A percentile compares a stretch with the other conserved stretches of the same genome.
Conservation (phyloP, 768 basidiomycete genomes). For the Leucosporidium creatinivorum region DNA sequence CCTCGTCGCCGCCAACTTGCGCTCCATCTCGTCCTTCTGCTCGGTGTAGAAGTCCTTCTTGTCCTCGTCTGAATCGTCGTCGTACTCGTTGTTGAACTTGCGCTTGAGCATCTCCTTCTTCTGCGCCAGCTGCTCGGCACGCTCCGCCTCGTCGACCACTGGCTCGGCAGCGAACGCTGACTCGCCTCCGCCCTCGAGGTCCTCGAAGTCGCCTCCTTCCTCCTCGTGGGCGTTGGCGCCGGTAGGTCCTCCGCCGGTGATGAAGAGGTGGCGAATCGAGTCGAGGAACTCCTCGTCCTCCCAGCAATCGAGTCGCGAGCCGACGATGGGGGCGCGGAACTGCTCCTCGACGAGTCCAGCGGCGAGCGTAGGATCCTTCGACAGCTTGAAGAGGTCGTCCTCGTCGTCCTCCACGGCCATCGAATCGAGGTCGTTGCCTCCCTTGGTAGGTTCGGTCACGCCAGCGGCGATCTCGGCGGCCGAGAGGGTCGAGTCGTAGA, state of each 20-base stretch:
- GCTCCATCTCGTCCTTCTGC: constrained; percentile 75
- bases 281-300: constrained; percentile 77
- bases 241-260: constrained; percentile 56
- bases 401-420: constrained; percentile 38
- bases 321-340: constrained; percentile 40
- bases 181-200: constrained; percentile 47
- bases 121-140: constrained; percentile 53
- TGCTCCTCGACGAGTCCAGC: constrained; percentile 30
- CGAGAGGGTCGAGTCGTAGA: constrained; percentile 64
- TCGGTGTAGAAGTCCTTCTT: constrained; percentile 83
- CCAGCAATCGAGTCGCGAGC: constrained; percentile 61
- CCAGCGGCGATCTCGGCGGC: constrained; percentile 60
- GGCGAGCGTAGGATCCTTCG: not conserved
- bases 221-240: constrained; percentile 45
- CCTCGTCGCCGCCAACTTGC: constrained; percentile 52
- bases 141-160: constrained; percentile 38
- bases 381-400: constrained; percentile 68
- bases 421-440: constrained; percentile 9
- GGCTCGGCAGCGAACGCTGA: constrained; percentile 29
- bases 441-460: constrained; percentile 33
- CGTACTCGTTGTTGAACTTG: constrained; percentile 95
- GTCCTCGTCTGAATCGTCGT: constrained; percentile 45
- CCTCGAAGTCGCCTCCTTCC: constrained; percentile 43
- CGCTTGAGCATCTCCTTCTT: constrained; percentile 89
- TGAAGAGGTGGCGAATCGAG: constrained; percentile 78